Conservation (phyloP, 495 filamentous ascomycete genomes). For the Penicillium taxi region DNA sequence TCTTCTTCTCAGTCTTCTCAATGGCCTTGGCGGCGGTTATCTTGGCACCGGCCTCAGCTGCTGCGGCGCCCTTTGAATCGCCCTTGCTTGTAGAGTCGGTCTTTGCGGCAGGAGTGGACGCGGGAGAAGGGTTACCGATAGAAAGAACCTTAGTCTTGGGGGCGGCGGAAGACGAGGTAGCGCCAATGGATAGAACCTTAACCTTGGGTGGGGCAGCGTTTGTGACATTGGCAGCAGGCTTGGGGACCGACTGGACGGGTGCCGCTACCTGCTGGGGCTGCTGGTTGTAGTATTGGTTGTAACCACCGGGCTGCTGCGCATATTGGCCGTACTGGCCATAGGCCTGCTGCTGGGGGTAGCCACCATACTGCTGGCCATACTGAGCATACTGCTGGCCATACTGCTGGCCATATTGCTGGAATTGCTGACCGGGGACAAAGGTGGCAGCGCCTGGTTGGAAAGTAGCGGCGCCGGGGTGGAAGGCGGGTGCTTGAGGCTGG, state of each 20-base stretch:
- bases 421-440: slow-evolving; percentile 71
- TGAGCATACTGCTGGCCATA: slow-evolving; percentile 32
- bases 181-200: slow-evolving; percentile 28
- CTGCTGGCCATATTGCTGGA: slow-evolving; percentile 39
- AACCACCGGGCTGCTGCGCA: slow-evolving; percentile 42
- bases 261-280: slow-evolving; percentile 28
- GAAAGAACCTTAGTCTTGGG: slow-evolving; percentile 66
- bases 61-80: slow-evolving; percentile 46
- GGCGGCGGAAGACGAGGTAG: slow-evolving; percentile 40
- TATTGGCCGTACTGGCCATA: slow-evolving; percentile 44
- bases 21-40: slow-evolving; percentile 72
- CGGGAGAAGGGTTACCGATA: slow-evolving; percentile 44
- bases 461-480: slow-evolving; percentile 67
- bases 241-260: slow-evolving; percentile 22
- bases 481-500: slow-evolving; percentile 49
- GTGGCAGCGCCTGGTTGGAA: slow-evolving; percentile 72
- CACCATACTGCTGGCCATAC: slow-evolving; percentile 34
- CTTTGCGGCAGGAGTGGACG: slow-evolving; percentile 49
- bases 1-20: slow-evolving; percentile 62
- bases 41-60: slow-evolving; percentile 52
- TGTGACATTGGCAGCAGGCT: slow-evolving; percentile 21
- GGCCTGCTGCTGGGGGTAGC: slow-evolving; percentile 45
- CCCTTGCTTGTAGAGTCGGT: slow-evolving; percentile 39
- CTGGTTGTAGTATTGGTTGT: slow-evolving; percentile 55
- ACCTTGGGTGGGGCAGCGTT: slow-evolving; percentile 31